Evolutionary conservation across 371 early-diverging fungal species (phyloP).

Genomic region (Mortierella sp.): DNA sequence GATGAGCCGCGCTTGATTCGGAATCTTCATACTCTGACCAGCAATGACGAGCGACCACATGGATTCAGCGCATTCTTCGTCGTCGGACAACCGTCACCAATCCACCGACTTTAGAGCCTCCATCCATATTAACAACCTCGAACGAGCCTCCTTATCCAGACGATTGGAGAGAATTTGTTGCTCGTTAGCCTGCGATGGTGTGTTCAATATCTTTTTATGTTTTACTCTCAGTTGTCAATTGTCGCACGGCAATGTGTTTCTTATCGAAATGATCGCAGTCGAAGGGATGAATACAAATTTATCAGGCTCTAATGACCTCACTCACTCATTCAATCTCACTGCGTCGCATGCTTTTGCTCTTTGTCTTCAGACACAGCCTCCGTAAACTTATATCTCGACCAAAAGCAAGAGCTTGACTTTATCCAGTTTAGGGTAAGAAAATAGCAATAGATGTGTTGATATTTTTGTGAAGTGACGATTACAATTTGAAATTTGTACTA

Average conservation of each 20-base stretch:
- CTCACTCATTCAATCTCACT: not conserved
- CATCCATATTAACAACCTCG: constrained; percentile 34
- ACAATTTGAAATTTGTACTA: not conserved
- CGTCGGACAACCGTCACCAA: not conserved
- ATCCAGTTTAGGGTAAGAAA: constrained; percentile 28
- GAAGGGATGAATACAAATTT: not conserved
- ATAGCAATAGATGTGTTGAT: not conserved
- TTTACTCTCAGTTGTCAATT: not conserved
- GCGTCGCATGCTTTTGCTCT: not conserved
- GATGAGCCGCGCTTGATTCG: not conserved
- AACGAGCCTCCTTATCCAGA: constrained; percentile 37
- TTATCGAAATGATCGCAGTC: too few species aligned
- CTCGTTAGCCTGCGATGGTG: constrained; percentile 48
- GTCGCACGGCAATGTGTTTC: too few species aligned
- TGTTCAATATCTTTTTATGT: not conserved
- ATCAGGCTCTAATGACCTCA: not conserved
- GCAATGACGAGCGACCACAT: constrained; percentile 32
- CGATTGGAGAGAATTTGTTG: constrained; percentile 28
- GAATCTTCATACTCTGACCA: not conserved
- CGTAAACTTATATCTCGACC: constrained; percentile 47
- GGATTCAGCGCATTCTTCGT: constrained; percentile 9
- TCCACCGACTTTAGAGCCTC: constrained; percentile 17
- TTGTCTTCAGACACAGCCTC: constrained; percentile 29
- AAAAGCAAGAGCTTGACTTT: constrained; percentile 35
- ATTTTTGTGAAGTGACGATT: not conserved